Percentiles rank a stretch among this genome's conserved stretches.
These are phyloP conservation scores for Myotisia sp. DNA, from an alignment of 2,329 filamentous ascomycete species.

Conservation along the genomic window DNA sequence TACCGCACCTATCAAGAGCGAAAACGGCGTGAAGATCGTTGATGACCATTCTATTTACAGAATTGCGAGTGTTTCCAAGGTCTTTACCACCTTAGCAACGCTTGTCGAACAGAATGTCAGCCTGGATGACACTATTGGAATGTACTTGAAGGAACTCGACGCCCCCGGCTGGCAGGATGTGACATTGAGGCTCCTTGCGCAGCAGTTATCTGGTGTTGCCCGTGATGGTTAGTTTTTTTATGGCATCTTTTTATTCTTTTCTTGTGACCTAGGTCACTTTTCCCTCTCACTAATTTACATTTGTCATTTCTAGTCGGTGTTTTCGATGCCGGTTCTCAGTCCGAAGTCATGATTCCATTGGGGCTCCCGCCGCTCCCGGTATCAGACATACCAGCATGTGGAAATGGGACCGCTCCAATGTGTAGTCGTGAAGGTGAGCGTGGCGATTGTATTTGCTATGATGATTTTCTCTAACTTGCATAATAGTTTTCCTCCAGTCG, in stretches of 20 bases:
- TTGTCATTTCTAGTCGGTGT: conserved; percentile 1
- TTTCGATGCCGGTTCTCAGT: neutral
- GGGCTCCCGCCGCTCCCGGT: neutral
- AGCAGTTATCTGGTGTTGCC: conserved; percentile 1
- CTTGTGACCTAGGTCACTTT: no score
- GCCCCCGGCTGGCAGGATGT: conserved; percentile 12
- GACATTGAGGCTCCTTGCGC: neutral
- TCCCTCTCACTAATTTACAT: no score
- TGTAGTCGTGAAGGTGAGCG: conserved; percentile 1
- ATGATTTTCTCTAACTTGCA: neutral
- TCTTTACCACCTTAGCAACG: conserved; percentile 8
- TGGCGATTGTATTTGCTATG: neutral
- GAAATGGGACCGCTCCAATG: neutral
- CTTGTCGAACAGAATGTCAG: conserved; percentile 6
- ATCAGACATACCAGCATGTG: neutral
- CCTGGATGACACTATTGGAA: conserved; percentile 21
- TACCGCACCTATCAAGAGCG: conserved; percentile 24
- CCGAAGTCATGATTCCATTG: neutral
- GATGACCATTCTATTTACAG: conserved; percentile 29
- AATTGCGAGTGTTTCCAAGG: conserved; percentile 22
- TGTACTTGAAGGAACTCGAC: conserved; percentile 21
- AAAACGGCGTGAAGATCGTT: conserved; percentile 23
- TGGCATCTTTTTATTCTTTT: no score
- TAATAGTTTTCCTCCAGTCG: conserved; percentile 20
- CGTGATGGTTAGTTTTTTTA: conserved; percentile 5